Evolutionary conservation across 257 asterid genomes (phyloP).

Genomic region (Przewalskia tangutica): DNA sequence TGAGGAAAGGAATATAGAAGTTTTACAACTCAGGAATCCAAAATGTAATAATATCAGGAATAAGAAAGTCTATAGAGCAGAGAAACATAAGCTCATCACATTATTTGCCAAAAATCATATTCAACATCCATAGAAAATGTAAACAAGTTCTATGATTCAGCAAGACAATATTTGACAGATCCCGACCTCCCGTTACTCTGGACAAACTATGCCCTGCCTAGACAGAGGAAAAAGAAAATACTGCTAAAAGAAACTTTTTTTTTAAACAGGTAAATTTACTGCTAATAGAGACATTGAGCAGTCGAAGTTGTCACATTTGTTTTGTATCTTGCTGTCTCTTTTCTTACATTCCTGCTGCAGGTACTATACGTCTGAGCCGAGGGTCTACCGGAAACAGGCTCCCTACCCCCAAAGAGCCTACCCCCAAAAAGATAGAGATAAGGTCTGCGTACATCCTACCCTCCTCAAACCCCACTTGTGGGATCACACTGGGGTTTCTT

Average conservation of each 20-base stretch:
- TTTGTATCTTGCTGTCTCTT: too few species aligned
- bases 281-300: not conserved
- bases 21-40: conserved; percentile 5
- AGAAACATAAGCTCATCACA: not conserved
- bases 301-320: not conserved
- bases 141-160: not conserved
- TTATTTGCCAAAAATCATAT: not conserved
- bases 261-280: conserved; percentile 12
- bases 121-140: not conserved
- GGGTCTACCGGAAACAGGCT: too few species aligned
- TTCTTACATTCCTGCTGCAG: too few species aligned
- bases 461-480: too few species aligned
- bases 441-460: too few species aligned
- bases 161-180: not conserved
- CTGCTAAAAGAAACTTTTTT: not conserved
- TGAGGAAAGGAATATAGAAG: conserved; percentile 10
- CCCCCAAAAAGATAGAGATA: too few species aligned
- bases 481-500: too few species aligned
- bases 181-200: not conserved
- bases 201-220: not conserved
- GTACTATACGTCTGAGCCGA: too few species aligned
- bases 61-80: not conserved
- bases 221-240: not conserved
- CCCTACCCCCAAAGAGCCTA: too few species aligned
- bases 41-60: not conserved